Base-by-base conservation (phyloP, 2,329 filamentous ascomycete genomes). In the Sporothrix pseudoabietina region DNA sequence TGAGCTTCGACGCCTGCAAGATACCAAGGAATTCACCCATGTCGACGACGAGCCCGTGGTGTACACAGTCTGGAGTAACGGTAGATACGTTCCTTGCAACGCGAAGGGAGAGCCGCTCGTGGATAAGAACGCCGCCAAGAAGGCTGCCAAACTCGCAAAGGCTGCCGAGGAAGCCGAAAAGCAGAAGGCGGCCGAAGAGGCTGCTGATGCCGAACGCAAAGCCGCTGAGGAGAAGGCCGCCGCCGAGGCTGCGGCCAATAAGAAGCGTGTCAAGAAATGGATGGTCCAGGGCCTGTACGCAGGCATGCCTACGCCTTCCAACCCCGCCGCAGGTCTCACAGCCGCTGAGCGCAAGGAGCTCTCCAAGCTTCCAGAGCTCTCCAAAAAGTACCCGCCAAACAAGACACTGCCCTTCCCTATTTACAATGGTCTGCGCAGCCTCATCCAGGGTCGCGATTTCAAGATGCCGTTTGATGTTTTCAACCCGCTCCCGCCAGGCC, bases 381-480 rank as follows among this genome's bases (percentile, higher is more conserved):
- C 80, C 76, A 83, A 80, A 78, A 86, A 78, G 59, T 82, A 79
- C 59, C 85, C 84, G 72, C 82, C 85, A 63, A 91, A 89, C 80
- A 86, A 82, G 73, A 81, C 86, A 14, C 84, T 97, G 76, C 94
- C 93, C 3, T 80, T 92, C 76, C 94, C 94, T 47, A 93, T 97
- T 82, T 97, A 92, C 80, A 88, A 88, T 72, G 93, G 93, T 1
- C 84, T 93, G 75, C 88, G 91, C 69, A 84, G 91, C 71, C 82
- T 98, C 73, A 87, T 94, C 71, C 85, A 88, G 74, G 91, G 91
- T 16, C 87, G 92, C 69, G 90, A 97, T 80, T 98, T 97, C 82
- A 94, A 94, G 81, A 84, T 99, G 41, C 96, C 96, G 0, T 98
- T 90, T 79, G 92, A 97, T 80, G 86, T 97, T 66, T 98, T 95